Percentiles rank a stretch among this genome's conserved stretches.
These are phyloP conservation scores for Fusarium temperatum DNA, from an alignment of 2,329 filamentous ascomycete genomes.

Conservation along the genomic window DNA sequence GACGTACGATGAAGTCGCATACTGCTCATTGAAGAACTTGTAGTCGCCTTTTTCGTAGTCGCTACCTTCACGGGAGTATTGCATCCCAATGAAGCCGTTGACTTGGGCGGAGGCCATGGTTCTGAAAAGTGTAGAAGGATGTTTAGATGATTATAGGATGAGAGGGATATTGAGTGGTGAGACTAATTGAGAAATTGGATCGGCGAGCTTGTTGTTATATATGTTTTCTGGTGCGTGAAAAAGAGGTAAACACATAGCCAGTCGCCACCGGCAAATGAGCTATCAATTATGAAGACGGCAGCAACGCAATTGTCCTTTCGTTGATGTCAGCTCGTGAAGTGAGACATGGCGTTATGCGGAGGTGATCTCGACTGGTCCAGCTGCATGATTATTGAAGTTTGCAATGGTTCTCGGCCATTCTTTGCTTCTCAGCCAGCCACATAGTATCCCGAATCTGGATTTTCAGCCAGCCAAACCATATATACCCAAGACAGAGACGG, in stretches of 20 bases:
- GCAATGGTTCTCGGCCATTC: neutral
- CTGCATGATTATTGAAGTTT: neutral
- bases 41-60: neutral
- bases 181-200: neutral
- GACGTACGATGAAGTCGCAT: neutral
- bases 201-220: neutral
- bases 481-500: neutral
- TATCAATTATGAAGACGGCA: neutral
- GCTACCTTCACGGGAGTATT: neutral
- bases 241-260: neutral
- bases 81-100: neutral
- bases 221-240: neutral
- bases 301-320: neutral
- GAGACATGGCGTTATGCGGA: neutral
- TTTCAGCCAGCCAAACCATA: neutral
- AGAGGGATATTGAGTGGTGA: neutral
- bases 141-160: neutral
- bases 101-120: neutral
- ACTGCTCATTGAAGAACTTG: neutral
- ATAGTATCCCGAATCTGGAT: fast-evolving
- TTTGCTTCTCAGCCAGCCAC: neutral
- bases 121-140: neutral
- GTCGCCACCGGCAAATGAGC: neutral
- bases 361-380: neutral
- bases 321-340: neutral